phyloP scores from a whole-genome alignment of 148 eudicot species.

The Cornus controversa region DNA sequence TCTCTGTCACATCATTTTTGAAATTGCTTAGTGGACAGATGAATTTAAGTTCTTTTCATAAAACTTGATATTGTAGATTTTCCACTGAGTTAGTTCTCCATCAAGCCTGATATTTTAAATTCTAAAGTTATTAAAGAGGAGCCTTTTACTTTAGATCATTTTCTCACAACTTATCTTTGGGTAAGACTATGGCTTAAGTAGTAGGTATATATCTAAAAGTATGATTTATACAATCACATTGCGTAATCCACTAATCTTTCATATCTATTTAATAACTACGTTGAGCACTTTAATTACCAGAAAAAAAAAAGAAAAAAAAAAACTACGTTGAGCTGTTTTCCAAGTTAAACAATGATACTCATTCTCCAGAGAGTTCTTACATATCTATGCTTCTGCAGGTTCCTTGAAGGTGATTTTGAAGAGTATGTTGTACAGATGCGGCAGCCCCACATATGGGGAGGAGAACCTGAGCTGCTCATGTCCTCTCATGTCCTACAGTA shows the following conservation, averaged over 20 bases:
- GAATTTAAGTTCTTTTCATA: neutral
- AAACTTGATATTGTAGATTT: neutral
- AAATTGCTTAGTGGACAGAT: neutral
- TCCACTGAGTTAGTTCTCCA: neutral
- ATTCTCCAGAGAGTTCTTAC: neutral
- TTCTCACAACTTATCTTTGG: neutral
- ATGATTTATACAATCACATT: neutral
- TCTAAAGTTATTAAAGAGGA: neutral
- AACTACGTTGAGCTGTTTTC: no score
- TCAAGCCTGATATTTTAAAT: neutral
- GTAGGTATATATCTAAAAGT: neutral
- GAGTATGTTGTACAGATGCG: slow-evolving; percentile 65
- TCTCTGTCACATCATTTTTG: neutral
- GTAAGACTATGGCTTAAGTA: neutral
- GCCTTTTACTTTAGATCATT: neutral
- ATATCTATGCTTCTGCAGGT: slow-evolving; percentile 39
- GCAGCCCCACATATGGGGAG: slow-evolving; percentile 80
- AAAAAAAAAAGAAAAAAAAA: no score
- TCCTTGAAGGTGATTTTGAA: slow-evolving; percentile 76
- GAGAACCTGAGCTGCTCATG: slow-evolving; percentile 95
- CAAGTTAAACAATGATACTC: neutral
- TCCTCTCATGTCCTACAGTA: slow-evolving; percentile 82
- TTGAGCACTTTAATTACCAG: neutral
- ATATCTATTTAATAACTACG: neutral
- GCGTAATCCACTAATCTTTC: neutral